A percentile compares a stretch with the other conserved stretches of the same genome.
phyloP scores from a whole-genome alignment of 345 rosid genomes.

The Rhizophora apiculata region DNA sequence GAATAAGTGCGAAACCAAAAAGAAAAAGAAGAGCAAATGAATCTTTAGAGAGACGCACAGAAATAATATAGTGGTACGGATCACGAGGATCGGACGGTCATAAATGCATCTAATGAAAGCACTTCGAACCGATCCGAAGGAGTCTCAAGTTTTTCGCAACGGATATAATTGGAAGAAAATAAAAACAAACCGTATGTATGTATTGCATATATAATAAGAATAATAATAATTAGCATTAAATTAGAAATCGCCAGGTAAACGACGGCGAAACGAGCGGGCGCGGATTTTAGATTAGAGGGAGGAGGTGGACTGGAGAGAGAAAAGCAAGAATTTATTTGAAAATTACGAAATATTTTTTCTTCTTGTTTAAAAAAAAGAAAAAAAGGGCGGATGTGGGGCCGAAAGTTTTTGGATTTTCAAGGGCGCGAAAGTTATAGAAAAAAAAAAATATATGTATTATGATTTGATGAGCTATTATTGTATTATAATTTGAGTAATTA shows the following conservation, averaged over 20 bases:
- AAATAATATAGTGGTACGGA: constrained; percentile 10
- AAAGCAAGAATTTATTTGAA: background rate
- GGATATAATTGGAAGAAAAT: background rate
- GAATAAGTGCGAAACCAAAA: background rate
- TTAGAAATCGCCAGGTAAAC: constrained; percentile 34
- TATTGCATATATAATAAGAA: background rate
- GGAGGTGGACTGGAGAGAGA: background rate
- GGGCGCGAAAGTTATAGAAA: background rate
- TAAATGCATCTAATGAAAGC: constrained; percentile 22
- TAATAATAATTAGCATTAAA: constrained; percentile 12
- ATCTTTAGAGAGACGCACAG: background rate
- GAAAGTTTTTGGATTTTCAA: background rate
- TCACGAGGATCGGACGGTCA: constrained; percentile 51
- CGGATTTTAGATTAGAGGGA: constrained; percentile 3
- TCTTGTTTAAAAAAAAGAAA: background rate
- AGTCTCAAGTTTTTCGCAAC: background rate
- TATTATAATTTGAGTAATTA: no score
- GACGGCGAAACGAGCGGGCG: constrained; percentile 28
- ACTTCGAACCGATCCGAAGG: background rate
- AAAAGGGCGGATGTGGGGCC: constrained; percentile 18
- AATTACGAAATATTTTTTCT: no score
- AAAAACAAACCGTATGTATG: background rate
- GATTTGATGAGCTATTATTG: no score
- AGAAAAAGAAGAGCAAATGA: background rate
- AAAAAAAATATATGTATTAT: no score